Base-by-base conservation (phyloP, 768 basidiomycete species). In the Guyanaporus albipodus region DNA sequence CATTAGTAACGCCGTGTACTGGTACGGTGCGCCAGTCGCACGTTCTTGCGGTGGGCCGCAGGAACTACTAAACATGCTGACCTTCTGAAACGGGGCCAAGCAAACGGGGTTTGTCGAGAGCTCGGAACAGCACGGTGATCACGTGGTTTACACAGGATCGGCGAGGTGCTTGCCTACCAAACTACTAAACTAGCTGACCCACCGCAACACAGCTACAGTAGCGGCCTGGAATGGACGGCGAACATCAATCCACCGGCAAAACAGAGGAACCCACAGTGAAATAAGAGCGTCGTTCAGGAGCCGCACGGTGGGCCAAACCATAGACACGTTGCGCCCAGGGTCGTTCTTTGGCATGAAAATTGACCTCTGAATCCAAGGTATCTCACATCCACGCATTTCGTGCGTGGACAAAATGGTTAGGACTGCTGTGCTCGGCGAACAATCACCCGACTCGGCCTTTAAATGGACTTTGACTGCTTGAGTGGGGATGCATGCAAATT, bases 401-500 rank as follows among this genome's bases (percentile, higher is more conserved):
- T 24, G 54, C 50, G 21, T 53, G 48, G 38, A 11, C 36, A 46
- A n/a, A n/a, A n/a, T n/a, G n/a, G n/a, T n/a, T n/a, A n/a, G n/a
- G n/a, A n/a, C n/a, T 37, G 45, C 43, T 31, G 38, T 46, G 34
- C 21, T 34, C 15, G 8, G 19, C n/a, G 8, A 27, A 22, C 19
- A 34, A n/a, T n/a, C 40, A 24, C 12, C 23, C n/a, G n/a, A n/a
- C n/a, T n/a, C n/a, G 43, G 23, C 0, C 12, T 46, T 38, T n/a
- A 21, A 42, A 21, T n/a, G 40, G 49, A 38, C 8, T 22, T n/a
- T 10, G 40, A 43, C 21, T 28, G 28, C 6, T 52, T 55, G 64
- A 66, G 64, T 33, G 59, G 64, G 66, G 66, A 66, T 66, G 38
- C 41, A 33, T 53, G 39, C 40, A 44, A 15, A 65, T 67, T 64